phyloP scores from a whole-genome alignment of 345 rosid genomes.

The Sisymbrium altissimum region DNA sequence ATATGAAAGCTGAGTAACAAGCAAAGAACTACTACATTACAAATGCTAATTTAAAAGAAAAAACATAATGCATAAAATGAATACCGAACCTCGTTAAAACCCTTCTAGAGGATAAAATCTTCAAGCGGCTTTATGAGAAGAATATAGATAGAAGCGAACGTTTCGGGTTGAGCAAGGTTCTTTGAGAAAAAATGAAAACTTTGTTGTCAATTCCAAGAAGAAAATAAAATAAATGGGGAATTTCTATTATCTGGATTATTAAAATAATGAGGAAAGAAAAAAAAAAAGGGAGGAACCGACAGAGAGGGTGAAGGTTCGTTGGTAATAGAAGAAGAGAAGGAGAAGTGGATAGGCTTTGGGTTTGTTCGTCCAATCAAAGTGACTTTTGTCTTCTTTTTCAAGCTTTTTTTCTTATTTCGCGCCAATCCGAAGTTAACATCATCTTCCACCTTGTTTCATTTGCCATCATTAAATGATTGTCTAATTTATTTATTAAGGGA shows the following conservation, averaged over 20 bases:
- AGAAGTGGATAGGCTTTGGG: constrained; percentile 35
- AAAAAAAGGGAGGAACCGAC: constrained; percentile 24
- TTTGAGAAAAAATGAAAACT: neutral
- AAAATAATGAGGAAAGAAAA: neutral
- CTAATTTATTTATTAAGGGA: neutral
- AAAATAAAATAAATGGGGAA: neutral
- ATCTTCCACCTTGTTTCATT: constrained; percentile 21
- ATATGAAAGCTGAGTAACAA: no score
- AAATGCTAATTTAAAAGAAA: neutral
- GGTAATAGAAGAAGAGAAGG: neutral
- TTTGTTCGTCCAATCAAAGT: constrained; percentile 14
- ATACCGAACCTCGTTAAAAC: neutral
- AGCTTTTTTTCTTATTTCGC: no score
- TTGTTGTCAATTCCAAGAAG: neutral
- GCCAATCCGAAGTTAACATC: constrained; percentile 30
- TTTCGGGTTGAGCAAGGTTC: neutral
- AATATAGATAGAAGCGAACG: no score
- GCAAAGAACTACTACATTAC: neutral
- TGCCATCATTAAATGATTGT: neutral
- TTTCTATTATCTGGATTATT: neutral
- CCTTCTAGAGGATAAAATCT: neutral
- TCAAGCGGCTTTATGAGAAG: neutral
- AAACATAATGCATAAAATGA: neutral
- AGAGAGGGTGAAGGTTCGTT: constrained; percentile 8
- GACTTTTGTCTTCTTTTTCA: neutral